These are phyloP conservation scores for Darksidea phi DNA, from an alignment of 495 filamentous ascomycete species.

Conservation along the genomic window DNA sequence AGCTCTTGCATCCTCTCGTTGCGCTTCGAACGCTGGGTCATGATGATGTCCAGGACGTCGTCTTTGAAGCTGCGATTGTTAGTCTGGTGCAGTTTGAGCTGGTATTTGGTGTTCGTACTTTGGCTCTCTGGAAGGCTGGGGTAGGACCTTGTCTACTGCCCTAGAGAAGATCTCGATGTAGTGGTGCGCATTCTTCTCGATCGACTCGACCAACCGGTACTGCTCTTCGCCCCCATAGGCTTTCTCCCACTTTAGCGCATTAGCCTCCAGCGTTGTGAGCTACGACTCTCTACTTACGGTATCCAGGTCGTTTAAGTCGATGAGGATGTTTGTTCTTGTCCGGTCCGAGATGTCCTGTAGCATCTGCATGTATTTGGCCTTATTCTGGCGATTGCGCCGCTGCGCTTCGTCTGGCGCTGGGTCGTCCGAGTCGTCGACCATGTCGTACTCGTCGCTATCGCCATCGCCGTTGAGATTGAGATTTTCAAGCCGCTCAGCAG, in stretches of 20 bases:
- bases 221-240: conserved; percentile 61
- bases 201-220: conserved; percentile 75
- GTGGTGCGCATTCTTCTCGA: conserved; percentile 87
- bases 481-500: conserved; percentile 72
- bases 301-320: conserved; percentile 86
- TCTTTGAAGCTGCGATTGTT: conserved; percentile 73
- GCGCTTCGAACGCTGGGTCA: conserved; percentile 82
- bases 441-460: conserved; percentile 90
- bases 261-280: not conserved
- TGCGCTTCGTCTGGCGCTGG: conserved; percentile 47
- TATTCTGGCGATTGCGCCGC: conserved; percentile 53
- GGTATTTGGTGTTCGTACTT: conserved; percentile 55
- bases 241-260: conserved; percentile 64
- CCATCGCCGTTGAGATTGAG: conserved; percentile 85
- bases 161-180: conserved; percentile 89
- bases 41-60: conserved; percentile 94
- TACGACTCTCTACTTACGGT: conserved; percentile 52
- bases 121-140: conserved; percentile 70
- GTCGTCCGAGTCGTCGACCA: conserved; percentile 83
- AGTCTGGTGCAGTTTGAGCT: not conserved
- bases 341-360: conserved; percentile 86
- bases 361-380: conserved; percentile 86
- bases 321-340: conserved; percentile 66
- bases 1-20: conserved; percentile 70
- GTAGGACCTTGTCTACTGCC: conserved; percentile 85